Evolutionary conservation across 495 filamentous ascomycete species (phyloP), one percentile per base, ranked within the genome.

Genomic region (Pyronema domesticum): DNA sequence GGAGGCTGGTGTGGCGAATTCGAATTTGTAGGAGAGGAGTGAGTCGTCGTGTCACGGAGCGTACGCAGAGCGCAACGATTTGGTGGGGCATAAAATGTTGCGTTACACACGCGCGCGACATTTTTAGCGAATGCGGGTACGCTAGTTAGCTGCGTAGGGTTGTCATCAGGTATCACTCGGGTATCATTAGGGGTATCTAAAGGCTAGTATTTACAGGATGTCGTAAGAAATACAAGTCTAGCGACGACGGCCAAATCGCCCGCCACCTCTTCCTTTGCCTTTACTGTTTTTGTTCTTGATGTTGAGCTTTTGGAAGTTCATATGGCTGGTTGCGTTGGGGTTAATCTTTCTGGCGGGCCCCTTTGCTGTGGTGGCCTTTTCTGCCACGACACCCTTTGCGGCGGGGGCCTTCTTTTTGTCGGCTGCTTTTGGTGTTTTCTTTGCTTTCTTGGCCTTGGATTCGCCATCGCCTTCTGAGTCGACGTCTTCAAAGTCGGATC

Each of bases 241-340:
- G 23, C 23, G 23, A 30, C 23, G 23, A 30, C 23, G 23, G 23
- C 23, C 23, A 30, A 30, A 30, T 30, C 23, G 23, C 45, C 58
- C 58, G 11, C 68, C 62, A 17, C 60, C 51, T 18, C 68, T 64
- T 60, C 34, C 52, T 45, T 48, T 67, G 6, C 52, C 67, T 57
- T 68, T 66, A 34, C 56, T 54, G 14, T 52, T 54, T 35, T 52
- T 51, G 61, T 82, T 85, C 61, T 73, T 75, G 59, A 94, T 78
- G 70, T 93, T 94, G 58, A 95, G 66, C 43, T 79, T 75, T 56
- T 83, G 77, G 66, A 86, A 95, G 61, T 95, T 95, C 18, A 54
- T 54, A 30, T 46, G 52, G 13, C 83, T 77, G 69, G 89, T 80
- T 2, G 87, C 83, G 46, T 80, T 68, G 5, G 81, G 80, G 53